Evolutionary conservation across 257 asterid genomes (phyloP).

Genomic region (Solanum phureja): DNA sequence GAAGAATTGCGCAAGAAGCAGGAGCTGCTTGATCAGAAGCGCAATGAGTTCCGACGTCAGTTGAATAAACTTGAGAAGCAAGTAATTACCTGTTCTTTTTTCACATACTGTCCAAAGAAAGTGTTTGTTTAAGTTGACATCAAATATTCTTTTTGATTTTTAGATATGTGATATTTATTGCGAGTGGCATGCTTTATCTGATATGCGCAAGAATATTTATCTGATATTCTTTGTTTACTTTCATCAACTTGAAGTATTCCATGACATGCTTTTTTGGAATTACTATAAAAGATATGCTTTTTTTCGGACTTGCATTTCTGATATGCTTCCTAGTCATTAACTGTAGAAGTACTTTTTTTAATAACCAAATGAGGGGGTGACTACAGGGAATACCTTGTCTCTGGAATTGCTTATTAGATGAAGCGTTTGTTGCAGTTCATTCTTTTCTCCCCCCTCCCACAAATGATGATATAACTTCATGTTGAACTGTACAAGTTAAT

Average conservation of each 20-base stretch:
- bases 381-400: background rate
- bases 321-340: background rate
- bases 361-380: background rate
- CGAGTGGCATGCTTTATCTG: background rate
- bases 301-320: background rate
- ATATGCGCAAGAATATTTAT: no score
- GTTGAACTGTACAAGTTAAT: background rate
- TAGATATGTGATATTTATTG: background rate
- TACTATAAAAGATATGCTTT: background rate
- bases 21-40: slow-evolving; percentile 92
- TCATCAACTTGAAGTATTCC: background rate
- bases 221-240: background rate
- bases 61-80: slow-evolving; percentile 73
- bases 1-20: slow-evolving; percentile 94
- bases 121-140: background rate
- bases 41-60: slow-evolving; percentile 64
- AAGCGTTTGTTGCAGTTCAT: background rate
- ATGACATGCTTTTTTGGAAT: background rate
- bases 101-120: background rate
- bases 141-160: background rate
- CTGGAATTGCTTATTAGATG: background rate
- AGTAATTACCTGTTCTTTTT: slow-evolving; percentile 30
- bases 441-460: background rate
- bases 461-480: background rate
- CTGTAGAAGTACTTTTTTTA: background rate